Evolutionary conservation across 176 grass and related monocot species (phyloP).

Genomic region (Avena sativa): DNA sequence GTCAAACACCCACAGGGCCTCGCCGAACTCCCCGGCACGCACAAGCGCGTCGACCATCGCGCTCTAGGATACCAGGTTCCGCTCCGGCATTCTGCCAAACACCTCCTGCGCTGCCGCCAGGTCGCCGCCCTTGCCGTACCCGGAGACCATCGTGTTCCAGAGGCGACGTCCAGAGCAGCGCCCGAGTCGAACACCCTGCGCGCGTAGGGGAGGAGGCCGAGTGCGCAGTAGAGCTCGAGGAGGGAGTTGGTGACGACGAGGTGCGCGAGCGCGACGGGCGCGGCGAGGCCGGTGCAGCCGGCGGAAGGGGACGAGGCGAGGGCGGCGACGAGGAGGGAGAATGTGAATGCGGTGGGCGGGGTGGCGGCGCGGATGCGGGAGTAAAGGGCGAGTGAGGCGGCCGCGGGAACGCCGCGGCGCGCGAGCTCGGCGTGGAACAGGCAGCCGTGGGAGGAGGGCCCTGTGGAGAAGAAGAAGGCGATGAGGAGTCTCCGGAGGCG

Average conservation of each 20-base stretch:
- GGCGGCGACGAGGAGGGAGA: conserved; percentile 58
- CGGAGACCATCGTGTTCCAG: conserved; percentile 68
- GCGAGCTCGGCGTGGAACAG: conserved; percentile 49
- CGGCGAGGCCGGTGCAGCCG: not conserved
- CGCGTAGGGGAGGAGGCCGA: conserved; percentile 45
- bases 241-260: conserved; percentile 69
- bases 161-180: conserved; percentile 43
- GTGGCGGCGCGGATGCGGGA: conserved; percentile 52
- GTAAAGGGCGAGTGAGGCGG: conserved; percentile 51
- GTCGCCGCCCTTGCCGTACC: conserved; percentile 53
- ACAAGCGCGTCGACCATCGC: conserved; percentile 60
- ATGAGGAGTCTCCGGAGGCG: conserved; percentile 9
- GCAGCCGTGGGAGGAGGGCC: not conserved
- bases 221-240: conserved; percentile 43
- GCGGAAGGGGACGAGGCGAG: conserved; percentile 12
- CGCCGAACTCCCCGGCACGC: conserved; percentile 28
- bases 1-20: conserved; percentile 57
- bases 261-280: conserved; percentile 59
- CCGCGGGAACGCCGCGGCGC: conserved; percentile 36
- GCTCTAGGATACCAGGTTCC: conserved; percentile 62
- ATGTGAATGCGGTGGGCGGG: conserved; percentile 52
- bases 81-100: conserved; percentile 63
- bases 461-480: conserved; percentile 29
- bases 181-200: conserved; percentile 56
- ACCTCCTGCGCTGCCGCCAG: conserved; percentile 37